Conservation (phyloP, 495 filamentous ascomycete species). For the Penicillium dipodomyicola region DNA sequence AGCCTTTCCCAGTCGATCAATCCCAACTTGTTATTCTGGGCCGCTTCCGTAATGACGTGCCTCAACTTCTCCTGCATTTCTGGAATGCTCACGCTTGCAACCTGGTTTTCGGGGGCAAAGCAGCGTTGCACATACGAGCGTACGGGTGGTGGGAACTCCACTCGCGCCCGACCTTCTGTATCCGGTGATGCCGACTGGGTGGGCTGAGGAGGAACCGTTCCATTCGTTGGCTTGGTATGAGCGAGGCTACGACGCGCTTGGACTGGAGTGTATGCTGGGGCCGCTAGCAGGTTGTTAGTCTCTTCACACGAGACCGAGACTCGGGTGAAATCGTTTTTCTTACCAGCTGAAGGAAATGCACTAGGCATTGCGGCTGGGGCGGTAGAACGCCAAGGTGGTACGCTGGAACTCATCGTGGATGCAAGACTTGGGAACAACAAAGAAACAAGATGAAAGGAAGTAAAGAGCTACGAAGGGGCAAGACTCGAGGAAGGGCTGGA, state of each 20-base stretch:
- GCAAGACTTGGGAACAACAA: conserved; percentile 17
- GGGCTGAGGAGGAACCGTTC: conserved; percentile 18
- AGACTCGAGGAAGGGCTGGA: background rate
- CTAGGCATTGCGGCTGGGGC: conserved; percentile 34
- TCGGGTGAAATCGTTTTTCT: conserved; percentile 11
- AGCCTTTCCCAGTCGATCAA: conserved; percentile 76
- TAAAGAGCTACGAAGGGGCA: conserved; percentile 22
- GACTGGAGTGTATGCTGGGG: conserved; percentile 52
- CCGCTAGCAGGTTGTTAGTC: conserved; percentile 26
- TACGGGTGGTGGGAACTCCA: conserved; percentile 73
- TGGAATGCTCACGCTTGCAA: conserved; percentile 57
- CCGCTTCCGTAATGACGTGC: conserved; percentile 76
- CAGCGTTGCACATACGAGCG: conserved; percentile 80
- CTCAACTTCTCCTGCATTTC: conserved; percentile 87
- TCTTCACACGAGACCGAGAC: background rate
- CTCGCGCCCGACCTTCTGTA: conserved; percentile 39
- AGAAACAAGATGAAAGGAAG: conserved; percentile 18
- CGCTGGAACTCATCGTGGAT: conserved; percentile 39
- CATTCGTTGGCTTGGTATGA: conserved; percentile 27
- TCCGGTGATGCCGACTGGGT: conserved; percentile 17
- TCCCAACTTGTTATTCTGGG: conserved; percentile 64
- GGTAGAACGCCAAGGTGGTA: conserved; percentile 44
- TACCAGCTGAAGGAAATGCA: conserved; percentile 36
- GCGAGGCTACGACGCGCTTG: conserved; percentile 50
- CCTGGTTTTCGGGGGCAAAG: conserved; percentile 68